These are phyloP conservation scores for Metarhizium sp. DNA, from an alignment of 2,329 filamentous ascomycete species.

Conservation along the genomic window DNA sequence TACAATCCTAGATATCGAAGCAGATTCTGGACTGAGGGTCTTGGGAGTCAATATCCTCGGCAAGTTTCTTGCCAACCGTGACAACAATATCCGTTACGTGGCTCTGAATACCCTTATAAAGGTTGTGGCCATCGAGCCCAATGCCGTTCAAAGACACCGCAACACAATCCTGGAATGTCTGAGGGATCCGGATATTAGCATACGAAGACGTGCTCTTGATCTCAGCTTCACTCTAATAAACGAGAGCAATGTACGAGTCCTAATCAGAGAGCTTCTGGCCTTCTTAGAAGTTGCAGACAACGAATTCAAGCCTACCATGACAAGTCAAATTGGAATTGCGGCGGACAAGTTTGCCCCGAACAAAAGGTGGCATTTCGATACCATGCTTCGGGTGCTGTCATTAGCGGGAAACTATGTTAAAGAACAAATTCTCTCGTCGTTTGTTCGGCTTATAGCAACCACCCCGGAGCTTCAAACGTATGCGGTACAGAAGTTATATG, in stretches of 20 bases:
- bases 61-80: slow-evolving; percentile 95
- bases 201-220: slow-evolving; percentile 87
- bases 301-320: slow-evolving; percentile 98
- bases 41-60: slow-evolving; percentile 96
- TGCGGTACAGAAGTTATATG: slow-evolving; percentile 89
- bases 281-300: slow-evolving; percentile 97
- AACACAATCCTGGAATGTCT: slow-evolving; percentile 97
- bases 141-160: slow-evolving; percentile 90
- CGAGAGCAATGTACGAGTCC: slow-evolving; percentile 85
- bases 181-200: slow-evolving; percentile 95
- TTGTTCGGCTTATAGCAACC: slow-evolving; percentile 89
- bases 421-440: slow-evolving; percentile 94
- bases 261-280: slow-evolving; percentile 85
- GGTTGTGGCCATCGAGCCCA: slow-evolving; percentile 94
- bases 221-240: slow-evolving; percentile 98
- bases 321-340: slow-evolving; percentile 92
- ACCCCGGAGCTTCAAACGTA: slow-evolving; percentile 94
- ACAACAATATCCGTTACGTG: slow-evolving; percentile 99
- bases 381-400: slow-evolving; percentile 88
- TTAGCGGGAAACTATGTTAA: slow-evolving; percentile 95
- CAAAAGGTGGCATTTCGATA: slow-evolving; percentile 97
- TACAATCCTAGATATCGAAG: slow-evolving; percentile 96
- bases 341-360: slow-evolving; percentile 94
- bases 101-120: slow-evolving; percentile 96
- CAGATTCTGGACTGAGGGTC: slow-evolving; percentile 87